A percentile compares a stretch with the other conserved stretches of the same genome.
These are phyloP conservation scores for Cladosporium oxysporum DNA, from an alignment of 2,329 filamentous ascomycete genomes.

Conservation along the genomic window DNA sequence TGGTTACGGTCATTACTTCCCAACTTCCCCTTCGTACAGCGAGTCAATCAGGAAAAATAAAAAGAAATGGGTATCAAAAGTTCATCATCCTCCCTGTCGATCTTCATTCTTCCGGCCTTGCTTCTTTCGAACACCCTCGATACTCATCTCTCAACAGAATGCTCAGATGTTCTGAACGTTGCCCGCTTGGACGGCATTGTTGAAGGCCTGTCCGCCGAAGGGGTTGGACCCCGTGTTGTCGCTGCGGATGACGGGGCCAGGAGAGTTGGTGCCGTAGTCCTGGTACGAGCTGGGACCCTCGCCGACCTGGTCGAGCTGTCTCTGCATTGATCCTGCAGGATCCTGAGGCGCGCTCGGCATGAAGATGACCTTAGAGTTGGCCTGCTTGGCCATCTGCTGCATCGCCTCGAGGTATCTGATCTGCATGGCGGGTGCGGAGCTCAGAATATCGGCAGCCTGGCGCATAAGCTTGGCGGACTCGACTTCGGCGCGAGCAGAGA, in stretches of 20 bases:
- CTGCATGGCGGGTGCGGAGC: constrained; percentile 93
- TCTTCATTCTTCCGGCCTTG: neutral
- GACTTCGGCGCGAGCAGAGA: constrained; percentile 93
- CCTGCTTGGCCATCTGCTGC: constrained; percentile 96
- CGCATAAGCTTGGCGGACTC: constrained; percentile 92
- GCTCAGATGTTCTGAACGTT: constrained; percentile 83
- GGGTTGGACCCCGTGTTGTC: constrained; percentile 10
- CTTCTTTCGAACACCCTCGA: neutral
- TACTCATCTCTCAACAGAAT: neutral
- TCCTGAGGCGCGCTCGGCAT: constrained; percentile 53
- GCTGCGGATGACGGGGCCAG: constrained; percentile 21
- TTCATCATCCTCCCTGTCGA: neutral
- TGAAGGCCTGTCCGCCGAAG: constrained; percentile 51
- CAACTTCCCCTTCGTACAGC: neutral
- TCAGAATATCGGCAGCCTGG: constrained; percentile 88
- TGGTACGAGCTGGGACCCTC: constrained; percentile 57
- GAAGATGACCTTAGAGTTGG: constrained; percentile 87
- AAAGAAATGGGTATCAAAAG: constrained; percentile 3
- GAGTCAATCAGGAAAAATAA: neutral
- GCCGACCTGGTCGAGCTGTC: constrained; percentile 52
- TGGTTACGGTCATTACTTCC: neutral
- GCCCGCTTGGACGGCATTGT: constrained; percentile 77
- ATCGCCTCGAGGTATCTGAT: constrained; percentile 95
- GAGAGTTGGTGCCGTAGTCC: constrained; percentile 24
- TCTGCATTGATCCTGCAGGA: constrained; percentile 48